Evolutionary conservation across 1,284 basidiomycete genomes (phyloP).

Genomic region (Cerioporus squamosus): DNA sequence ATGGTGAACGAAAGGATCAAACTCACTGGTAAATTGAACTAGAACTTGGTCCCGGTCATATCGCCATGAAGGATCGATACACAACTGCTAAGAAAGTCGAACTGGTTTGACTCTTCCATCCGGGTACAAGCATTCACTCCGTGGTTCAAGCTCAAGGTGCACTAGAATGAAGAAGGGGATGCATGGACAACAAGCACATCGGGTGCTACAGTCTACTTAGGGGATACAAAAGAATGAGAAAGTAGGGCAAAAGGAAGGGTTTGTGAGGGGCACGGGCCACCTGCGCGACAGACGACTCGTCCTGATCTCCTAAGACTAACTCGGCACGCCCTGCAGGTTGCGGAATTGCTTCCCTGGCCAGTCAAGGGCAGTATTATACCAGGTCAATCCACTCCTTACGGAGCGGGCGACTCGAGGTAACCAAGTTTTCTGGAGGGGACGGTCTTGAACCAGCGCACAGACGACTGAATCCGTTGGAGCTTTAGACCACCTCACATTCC

Average conservation of each 20-base stretch:
- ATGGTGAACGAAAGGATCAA: too few relatives aligned
- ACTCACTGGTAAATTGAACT: too few relatives aligned
- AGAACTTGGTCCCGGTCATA: too few relatives aligned
- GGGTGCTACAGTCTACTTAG: too few relatives aligned
- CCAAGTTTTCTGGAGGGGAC: conserved; percentile 92
- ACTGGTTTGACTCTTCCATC: too few relatives aligned
- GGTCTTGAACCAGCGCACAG: conserved; percentile 88
- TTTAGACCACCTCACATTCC: conserved; percentile 75
- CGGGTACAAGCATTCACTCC: too few relatives aligned
- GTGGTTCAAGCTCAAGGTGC: too few relatives aligned
- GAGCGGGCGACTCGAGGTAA: conserved; percentile 59
- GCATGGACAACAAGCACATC: too few relatives aligned
- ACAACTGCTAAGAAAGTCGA: too few relatives aligned
- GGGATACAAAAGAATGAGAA: too few relatives aligned
- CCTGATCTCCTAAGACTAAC: conserved; percentile 90
- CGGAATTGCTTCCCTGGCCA: conserved; percentile 90
- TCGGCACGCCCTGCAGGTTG: conserved; percentile 81
- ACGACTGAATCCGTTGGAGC: conserved; percentile 60
- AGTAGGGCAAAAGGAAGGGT: conserved; percentile 57
- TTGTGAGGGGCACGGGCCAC: conserved; percentile 72
- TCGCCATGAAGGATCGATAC: too few relatives aligned
- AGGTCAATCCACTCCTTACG: conserved; percentile 65
- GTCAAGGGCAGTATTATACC: conserved; percentile 83
- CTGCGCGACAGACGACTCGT: conserved; percentile 78
- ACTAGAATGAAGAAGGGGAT: too few relatives aligned